Percentiles rank a stretch among this genome's conserved stretches.
These are phyloP conservation scores for Nemania abortiva DNA, from an alignment of 2,329 filamentous ascomycete genomes.

Conservation along the genomic window DNA sequence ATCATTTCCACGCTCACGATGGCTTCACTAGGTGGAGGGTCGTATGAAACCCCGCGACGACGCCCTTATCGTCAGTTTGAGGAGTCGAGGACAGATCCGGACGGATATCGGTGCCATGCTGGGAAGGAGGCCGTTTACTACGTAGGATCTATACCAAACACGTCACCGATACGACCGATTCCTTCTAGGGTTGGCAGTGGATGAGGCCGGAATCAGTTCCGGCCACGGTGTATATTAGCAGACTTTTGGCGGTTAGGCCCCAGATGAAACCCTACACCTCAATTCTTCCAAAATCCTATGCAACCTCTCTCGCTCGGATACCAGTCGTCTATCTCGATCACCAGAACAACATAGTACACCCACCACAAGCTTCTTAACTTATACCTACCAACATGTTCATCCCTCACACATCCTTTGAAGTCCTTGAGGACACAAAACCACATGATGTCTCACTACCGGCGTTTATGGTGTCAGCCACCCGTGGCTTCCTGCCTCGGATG, in stretches of 20 bases:
- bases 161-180: constrained; percentile 38
- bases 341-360: not conserved
- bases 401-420: constrained; percentile 61
- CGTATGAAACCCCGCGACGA: not conserved
- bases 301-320: not conserved
- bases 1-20: constrained; percentile 21
- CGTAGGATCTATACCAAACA: constrained; percentile 17
- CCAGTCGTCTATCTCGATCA: not conserved
- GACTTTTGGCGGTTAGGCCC: constrained; percentile 38
- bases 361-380: constrained; percentile 1
- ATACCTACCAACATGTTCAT: constrained; percentile 42
- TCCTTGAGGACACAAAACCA: constrained; percentile 73
- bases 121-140: constrained; percentile 18
- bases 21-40: constrained; percentile 7
- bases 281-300: constrained; percentile 12
- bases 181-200: constrained; percentile 37
- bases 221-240: constrained; percentile 51
- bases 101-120: not conserved
- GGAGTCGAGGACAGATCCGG: constrained; percentile 12
- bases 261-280: constrained; percentile 18
- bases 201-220: constrained; percentile 52
- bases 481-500: constrained; percentile 79
- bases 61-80: not conserved
- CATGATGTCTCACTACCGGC: constrained; percentile 74
- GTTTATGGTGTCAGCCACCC: constrained; percentile 82